Percentiles rank a stretch among this genome's conserved stretches.
These are phyloP conservation scores for Candida sakaeoensis DNA, from an alignment of 805 yeast species.

Conservation along the genomic window DNA sequence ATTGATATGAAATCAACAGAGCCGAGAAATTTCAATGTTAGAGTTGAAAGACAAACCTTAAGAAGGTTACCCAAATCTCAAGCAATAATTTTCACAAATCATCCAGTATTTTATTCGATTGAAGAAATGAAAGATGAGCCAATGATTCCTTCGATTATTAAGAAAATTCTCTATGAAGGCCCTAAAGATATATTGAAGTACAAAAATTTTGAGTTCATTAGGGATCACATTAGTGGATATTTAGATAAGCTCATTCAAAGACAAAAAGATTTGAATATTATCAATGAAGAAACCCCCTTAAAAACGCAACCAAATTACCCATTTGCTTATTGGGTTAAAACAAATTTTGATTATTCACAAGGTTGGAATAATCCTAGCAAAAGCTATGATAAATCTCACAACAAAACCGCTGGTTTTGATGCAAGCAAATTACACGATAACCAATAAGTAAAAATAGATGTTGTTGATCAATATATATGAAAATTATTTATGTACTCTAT, in stretches of 20 bases:
- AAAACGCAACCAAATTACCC: slow-evolving; percentile 61
- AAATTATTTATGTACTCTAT: neutral
- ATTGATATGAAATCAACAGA: slow-evolving; percentile 30
- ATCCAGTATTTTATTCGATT: slow-evolving; percentile 72
- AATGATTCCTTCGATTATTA: slow-evolving; percentile 69
- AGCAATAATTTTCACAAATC: slow-evolving; percentile 72
- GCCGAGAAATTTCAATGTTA: slow-evolving; percentile 56
- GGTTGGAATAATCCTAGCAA: slow-evolving; percentile 40
- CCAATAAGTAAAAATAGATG: slow-evolving; percentile 8
- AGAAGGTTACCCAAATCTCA: slow-evolving; percentile 60
- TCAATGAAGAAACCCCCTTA: slow-evolving; percentile 51
- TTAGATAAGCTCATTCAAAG: slow-evolving; percentile 54
- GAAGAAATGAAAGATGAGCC: slow-evolving; percentile 80
- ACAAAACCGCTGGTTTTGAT: slow-evolving; percentile 6
- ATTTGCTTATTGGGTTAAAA: slow-evolving; percentile 54
- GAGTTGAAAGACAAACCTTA: slow-evolving; percentile 72
- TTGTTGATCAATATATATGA: neutral
- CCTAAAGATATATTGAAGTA: slow-evolving; percentile 64
- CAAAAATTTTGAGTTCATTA: slow-evolving; percentile 54
- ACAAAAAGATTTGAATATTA: slow-evolving; percentile 55
- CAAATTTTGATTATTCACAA: slow-evolving; percentile 36
- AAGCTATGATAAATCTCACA: slow-evolving; percentile 15
- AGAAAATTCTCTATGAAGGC: slow-evolving; percentile 60
- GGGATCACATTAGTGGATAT: slow-evolving; percentile 58
- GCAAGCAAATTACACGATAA: slow-evolving; percentile 7